phyloP scores from a whole-genome alignment of 768 basidiomycete species.

The Rhizopogon rudus region DNA sequence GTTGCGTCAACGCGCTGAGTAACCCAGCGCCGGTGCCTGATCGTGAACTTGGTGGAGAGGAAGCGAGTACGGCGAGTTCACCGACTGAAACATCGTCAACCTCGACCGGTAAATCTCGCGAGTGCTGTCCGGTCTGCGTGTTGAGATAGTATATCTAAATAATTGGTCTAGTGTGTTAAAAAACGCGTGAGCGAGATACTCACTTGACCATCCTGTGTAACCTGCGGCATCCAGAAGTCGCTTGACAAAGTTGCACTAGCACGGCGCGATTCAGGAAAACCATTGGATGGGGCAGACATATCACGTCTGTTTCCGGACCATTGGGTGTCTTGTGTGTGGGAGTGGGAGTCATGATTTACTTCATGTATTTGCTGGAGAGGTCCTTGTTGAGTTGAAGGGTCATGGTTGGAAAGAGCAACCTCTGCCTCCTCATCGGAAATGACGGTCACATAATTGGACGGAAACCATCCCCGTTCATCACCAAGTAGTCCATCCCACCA shows the following conservation, averaged over 20 bases:
- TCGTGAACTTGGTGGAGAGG: slow-evolving; percentile 51
- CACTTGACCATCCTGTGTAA: slow-evolving; percentile 81
- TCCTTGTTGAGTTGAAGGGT: slow-evolving; percentile 9
- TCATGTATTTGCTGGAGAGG: slow-evolving; percentile 12
- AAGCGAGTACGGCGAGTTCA: slow-evolving; percentile 54
- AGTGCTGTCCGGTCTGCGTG: slow-evolving; percentile 77
- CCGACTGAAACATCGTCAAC: slow-evolving; percentile 60
- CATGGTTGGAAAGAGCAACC: slow-evolving; percentile 40
- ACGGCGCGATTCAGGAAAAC: slow-evolving; percentile 27
- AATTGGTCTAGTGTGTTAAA: neutral
- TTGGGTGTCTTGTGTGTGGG: slow-evolving; percentile 31
- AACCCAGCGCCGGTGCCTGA: slow-evolving; percentile 49
- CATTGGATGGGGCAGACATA: slow-evolving; percentile 31
- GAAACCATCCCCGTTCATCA: slow-evolving; percentile 94
- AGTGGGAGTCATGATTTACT: slow-evolving; percentile 3
- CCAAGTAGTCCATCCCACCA: slow-evolving; percentile 98
- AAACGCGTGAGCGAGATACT: slow-evolving; percentile 17
- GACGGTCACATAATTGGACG: slow-evolving; percentile 86
- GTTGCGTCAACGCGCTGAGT: slow-evolving; percentile 32
- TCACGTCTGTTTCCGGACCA: slow-evolving; percentile 32
- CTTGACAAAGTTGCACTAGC: slow-evolving; percentile 38
- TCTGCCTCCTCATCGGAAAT: slow-evolving; percentile 83
- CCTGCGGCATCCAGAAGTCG: slow-evolving; percentile 90
- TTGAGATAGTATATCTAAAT: slow-evolving; percentile 94
- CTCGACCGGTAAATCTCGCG: slow-evolving; percentile 80